Evolutionary conservation across 371 early-diverging fungal species (phyloP).

Genomic region (Coemansia sp.): DNA sequence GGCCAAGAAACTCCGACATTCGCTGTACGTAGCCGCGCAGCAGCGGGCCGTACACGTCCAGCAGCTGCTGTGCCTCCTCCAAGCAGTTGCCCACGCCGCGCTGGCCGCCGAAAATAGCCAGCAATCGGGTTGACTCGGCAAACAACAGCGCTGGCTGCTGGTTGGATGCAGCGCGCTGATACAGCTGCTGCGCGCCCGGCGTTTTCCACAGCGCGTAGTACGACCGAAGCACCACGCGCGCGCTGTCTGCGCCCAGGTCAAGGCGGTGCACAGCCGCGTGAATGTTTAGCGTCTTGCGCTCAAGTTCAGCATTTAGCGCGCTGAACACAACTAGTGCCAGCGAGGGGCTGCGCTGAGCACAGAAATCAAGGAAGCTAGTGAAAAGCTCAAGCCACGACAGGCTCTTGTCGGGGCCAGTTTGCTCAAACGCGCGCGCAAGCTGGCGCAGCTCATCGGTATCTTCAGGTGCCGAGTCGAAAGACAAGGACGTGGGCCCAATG

Average conservation of each 20-base stretch:
- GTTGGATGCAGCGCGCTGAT: neutral
- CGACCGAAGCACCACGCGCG: conserved; percentile 13
- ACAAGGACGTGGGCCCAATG: neutral
- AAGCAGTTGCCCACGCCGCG: conserved; percentile 57
- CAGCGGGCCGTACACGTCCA: conserved; percentile 74
- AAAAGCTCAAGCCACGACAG: neutral
- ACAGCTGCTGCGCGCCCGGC: neutral
- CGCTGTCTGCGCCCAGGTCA: neutral
- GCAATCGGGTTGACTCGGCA: neutral
- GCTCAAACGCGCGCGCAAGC: neutral
- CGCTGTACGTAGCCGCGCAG: conserved; percentile 69
- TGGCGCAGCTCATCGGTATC: neutral
- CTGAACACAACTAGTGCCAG: conserved; percentile 6
- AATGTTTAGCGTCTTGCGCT: neutral
- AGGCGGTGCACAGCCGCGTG: conserved; percentile 4
- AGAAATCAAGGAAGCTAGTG: neutral
- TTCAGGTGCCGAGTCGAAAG: neutral
- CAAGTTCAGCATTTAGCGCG: neutral
- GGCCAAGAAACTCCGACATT: conserved; percentile 68
- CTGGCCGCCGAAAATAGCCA: conserved; percentile 70
- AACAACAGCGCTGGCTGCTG: neutral
- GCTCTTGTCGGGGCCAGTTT: neutral
- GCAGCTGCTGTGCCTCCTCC: conserved; percentile 75
- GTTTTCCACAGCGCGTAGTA: conserved; percentile 19
- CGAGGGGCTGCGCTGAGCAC: neutral